Base-by-base conservation (phyloP, 345 rosid species). In the Camelina neglecta region DNA sequence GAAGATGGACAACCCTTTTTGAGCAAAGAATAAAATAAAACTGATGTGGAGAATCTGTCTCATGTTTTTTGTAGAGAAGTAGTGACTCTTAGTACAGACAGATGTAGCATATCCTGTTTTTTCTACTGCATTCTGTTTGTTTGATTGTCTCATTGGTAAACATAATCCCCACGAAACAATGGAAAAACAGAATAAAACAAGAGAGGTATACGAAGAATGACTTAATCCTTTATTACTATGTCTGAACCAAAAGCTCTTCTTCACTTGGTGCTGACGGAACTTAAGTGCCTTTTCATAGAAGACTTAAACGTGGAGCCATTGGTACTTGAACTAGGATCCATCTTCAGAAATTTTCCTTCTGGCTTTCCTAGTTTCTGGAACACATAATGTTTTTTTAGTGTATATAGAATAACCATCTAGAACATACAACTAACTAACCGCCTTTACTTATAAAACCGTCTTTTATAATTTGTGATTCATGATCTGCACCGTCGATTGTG, bases 171-270 rank as follows among this genome's bases (percentile, higher is more conserved):
- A 26, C 29, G 4, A 26, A 26, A 26, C 29, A 26, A 26, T 26
- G 29, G 29, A 26, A 26, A 26, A 26, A 26, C 4, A 26, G 29
- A 26, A 26, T 26, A 26, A 26, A 26, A 26, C 29, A 26, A 26
- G 3, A 26, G 29, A 26, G 29, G 29, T 26, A 26, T 26, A 26
- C 2, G 36, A 24, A 71, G 57, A 45, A 60, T 44, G 51, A 45
- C 69, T 65, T 2, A 11, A 54, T 6, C 31, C 35, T 33, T 88
- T 82, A 75, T 77, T 87, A 69, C 84, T 71, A 73, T 85, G 83
- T 71, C 82, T 83, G 11, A 85, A 68, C 94, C 89, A 87, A 69
- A 93, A 87, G 44, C 89, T 83, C 68, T 74, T 89, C 65, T 85
- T 90, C 90, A 84, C 72, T 82, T 89, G 29, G 90, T 77, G 73